Percentiles rank a stretch among this genome's conserved stretches.
Evolutionary conservation across 1,284 basidiomycete genomes (phyloP).

Genomic region (Tylopilus orsonianus): DNA sequence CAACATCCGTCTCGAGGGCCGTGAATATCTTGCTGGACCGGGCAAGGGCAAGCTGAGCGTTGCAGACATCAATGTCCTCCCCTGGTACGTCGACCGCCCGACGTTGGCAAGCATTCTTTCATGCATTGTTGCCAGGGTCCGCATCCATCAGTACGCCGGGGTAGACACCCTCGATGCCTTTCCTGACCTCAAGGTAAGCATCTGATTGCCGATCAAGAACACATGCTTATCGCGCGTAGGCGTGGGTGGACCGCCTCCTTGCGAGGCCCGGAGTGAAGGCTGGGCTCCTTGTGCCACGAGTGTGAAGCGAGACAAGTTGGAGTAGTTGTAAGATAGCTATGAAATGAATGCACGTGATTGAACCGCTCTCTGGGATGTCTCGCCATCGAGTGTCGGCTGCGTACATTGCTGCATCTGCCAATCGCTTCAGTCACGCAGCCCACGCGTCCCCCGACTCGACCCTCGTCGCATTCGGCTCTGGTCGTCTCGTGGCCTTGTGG

Average conservation of each 20-base stretch:
- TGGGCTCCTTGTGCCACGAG: conserved; percentile 22
- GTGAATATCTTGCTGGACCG: conserved; percentile 51
- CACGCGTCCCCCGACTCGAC: conserved; percentile 50
- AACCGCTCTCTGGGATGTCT: no score
- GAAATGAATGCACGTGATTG: conserved; percentile 6
- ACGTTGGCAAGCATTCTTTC: neutral
- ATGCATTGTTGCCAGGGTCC: conserved; percentile 39
- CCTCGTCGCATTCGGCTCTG: conserved; percentile 76
- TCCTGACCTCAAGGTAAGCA: conserved; percentile 40
- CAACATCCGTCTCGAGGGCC: conserved; percentile 45
- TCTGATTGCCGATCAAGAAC: neutral
- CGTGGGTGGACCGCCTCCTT: conserved; percentile 32
- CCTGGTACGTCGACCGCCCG: conserved; percentile 30
- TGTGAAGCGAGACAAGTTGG: neutral
- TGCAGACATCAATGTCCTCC: conserved; percentile 40
- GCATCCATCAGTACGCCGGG: conserved; percentile 36
- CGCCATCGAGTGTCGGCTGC: conserved; percentile 37
- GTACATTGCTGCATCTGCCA: conserved; percentile 82
- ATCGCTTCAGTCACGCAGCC: conserved; percentile 71
- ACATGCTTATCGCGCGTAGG: conserved; percentile 15
- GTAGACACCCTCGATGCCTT: conserved; percentile 39
- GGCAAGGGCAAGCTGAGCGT: conserved; percentile 48
- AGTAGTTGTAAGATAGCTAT: conserved; percentile 9
- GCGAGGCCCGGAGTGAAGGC: conserved; percentile 25
- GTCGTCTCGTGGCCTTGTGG: conserved; percentile 81